Conservation (phyloP, 1,284 basidiomycete genomes). For the Schizophyllum commune region DNA sequence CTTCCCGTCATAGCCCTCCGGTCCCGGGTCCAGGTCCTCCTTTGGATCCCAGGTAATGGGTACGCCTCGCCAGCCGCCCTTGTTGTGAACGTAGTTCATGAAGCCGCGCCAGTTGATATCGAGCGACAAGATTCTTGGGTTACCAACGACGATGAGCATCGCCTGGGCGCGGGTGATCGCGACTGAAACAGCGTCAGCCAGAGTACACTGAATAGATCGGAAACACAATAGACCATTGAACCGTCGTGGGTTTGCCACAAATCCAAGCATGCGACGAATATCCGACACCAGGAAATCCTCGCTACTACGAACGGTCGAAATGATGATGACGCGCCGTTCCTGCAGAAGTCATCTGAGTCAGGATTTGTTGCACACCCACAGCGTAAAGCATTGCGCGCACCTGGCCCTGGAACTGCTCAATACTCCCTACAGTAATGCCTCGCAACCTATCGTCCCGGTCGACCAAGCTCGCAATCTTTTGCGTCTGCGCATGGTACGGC, state of each 20-base stretch:
- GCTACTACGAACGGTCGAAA: constrained; percentile 60
- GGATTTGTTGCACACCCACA: background rate
- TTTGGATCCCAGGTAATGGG: constrained; percentile 38
- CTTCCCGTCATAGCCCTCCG: constrained; percentile 6
- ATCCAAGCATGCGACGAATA: constrained; percentile 50
- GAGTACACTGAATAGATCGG: background rate
- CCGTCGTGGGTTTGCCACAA: constrained; percentile 53
- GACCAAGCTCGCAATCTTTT: constrained; percentile 35
- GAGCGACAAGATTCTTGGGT: constrained; percentile 45
- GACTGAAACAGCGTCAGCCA: constrained; percentile 25
- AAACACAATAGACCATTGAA: constrained; percentile 46
- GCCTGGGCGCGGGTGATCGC: constrained; percentile 51
- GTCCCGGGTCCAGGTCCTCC: constrained; percentile 13
- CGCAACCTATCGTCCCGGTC: constrained; percentile 20
- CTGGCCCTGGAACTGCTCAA: constrained; percentile 64
- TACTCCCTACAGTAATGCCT: constrained; percentile 52
- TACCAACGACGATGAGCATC: constrained; percentile 46
- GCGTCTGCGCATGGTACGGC: constrained; percentile 53
- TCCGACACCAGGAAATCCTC: constrained; percentile 48
- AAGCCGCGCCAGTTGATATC: constrained; percentile 50
- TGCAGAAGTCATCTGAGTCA: constrained; percentile 16
- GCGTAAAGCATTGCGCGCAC: constrained; percentile 21
- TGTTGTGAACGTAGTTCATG: constrained; percentile 39
- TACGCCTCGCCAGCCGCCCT: constrained; percentile 44
- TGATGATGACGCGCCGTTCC: constrained; percentile 59